A percentile compares a stretch with the other conserved stretches of the same genome.
phyloP scores from a whole-genome alignment of 495 filamentous ascomycete genomes.

The Cladorrhinum samala region DNA sequence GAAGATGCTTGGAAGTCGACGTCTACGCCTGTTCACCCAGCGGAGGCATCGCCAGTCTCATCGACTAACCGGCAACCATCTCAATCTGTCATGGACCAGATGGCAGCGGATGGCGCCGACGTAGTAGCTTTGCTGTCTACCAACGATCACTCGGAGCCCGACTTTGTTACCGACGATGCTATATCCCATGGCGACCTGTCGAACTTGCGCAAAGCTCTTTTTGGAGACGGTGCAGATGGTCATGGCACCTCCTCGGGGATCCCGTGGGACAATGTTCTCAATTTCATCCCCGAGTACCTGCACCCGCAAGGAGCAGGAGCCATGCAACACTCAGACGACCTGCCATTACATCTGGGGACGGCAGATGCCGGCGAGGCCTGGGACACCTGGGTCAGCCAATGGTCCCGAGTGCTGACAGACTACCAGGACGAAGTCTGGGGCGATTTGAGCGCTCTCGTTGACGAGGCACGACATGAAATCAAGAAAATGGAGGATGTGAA shows the following conservation, averaged over 20 bases:
- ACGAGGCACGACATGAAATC: slow-evolving; percentile 57
- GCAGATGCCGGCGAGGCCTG: slow-evolving; percentile 34
- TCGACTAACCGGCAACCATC: not conserved
- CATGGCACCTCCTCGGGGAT: slow-evolving; percentile 4
- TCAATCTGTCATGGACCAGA: slow-evolving; percentile 28
- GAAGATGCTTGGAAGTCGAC: slow-evolving; percentile 15
- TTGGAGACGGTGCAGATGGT: slow-evolving; percentile 23
- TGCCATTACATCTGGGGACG: slow-evolving; percentile 27
- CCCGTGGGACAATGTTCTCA: slow-evolving; percentile 37
- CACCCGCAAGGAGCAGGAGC: slow-evolving; percentile 6
- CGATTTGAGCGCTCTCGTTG: slow-evolving; percentile 54
- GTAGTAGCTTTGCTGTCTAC: slow-evolving; percentile 37
- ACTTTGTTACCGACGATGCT: slow-evolving; percentile 11
- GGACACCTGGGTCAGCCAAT: slow-evolving; percentile 45
- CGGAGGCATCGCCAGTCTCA: not conserved
- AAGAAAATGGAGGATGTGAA: slow-evolving; percentile 18
- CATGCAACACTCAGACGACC: slow-evolving; percentile 2
- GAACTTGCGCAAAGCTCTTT: slow-evolving; percentile 30
- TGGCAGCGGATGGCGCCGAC: slow-evolving; percentile 37
- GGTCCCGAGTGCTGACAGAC: slow-evolving; percentile 56
- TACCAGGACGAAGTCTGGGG: slow-evolving; percentile 81
- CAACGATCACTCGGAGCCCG: slow-evolving; percentile 17
- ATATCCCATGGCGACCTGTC: slow-evolving; percentile 20
- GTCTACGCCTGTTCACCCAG: not conserved
- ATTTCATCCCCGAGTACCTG: slow-evolving; percentile 36